phyloP scores from a whole-genome alignment of 139 green algal genomes.

The Micractinium conductrix region DNA sequence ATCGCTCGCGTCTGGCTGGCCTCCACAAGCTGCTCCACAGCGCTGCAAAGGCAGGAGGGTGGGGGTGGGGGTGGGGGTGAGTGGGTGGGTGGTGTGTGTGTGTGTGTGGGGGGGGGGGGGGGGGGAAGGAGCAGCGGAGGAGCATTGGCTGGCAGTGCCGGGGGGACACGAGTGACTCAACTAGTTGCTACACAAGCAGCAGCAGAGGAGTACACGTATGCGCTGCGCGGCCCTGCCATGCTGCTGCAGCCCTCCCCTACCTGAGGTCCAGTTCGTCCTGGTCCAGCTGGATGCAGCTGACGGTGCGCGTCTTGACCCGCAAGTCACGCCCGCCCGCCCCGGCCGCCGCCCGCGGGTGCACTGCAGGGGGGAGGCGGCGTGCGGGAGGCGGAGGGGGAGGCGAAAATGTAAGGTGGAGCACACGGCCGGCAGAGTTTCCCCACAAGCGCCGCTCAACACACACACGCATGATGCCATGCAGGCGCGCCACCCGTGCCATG shows the following conservation, averaged over 20 bases:
- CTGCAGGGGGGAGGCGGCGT: not conserved
- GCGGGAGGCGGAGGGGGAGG: not conserved
- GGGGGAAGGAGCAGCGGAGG: not conserved
- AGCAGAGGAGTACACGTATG: too few species aligned
- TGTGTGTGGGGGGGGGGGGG: too few species aligned
- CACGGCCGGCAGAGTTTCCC: too few species aligned
- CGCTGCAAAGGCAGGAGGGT: slow-evolving; percentile 32
- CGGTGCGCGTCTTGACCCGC: slow-evolving; percentile 32
- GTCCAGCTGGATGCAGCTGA: slow-evolving; percentile 40
- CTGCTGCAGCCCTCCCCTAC: not conserved
- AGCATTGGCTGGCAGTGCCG: not conserved
- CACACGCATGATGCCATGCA: too few species aligned
- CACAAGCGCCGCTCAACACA: too few species aligned
- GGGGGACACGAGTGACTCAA: not conserved
- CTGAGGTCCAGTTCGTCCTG: slow-evolving; percentile 47
- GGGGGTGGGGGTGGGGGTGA: too few species aligned
- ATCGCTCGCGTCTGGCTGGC: slow-evolving; percentile 29
- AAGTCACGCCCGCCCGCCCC: slow-evolving; percentile 3
- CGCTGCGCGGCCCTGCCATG: too few species aligned
- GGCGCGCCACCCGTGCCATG: too few species aligned
- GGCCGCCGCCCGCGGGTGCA: slow-evolving; percentile 18
- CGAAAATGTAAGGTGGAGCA: too few species aligned
- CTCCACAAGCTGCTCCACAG: slow-evolving; percentile 71
- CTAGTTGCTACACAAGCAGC: too few species aligned
- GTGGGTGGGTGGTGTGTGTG: too few species aligned